Evolutionary conservation across 2,329 filamentous ascomycete genomes (phyloP).

Genomic region (Endoconidiophora polonica): DNA sequence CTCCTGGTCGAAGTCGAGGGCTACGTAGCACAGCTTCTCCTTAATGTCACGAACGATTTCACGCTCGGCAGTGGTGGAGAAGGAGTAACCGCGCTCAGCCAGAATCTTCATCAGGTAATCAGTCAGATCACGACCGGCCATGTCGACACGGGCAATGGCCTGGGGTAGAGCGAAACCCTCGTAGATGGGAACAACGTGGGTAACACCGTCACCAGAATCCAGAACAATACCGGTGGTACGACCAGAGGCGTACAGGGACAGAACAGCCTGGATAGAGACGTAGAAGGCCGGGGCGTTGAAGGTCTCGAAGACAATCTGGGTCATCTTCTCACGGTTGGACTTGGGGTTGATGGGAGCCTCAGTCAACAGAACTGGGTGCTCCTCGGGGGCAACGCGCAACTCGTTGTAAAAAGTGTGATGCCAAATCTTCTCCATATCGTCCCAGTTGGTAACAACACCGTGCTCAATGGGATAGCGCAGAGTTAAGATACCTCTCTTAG

Average conservation of each 20-base stretch:
- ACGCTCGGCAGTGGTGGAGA: slow-evolving; percentile 99
- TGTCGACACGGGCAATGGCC: slow-evolving; percentile 99
- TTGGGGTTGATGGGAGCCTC: slow-evolving; percentile 99
- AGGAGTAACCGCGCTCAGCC: slow-evolving; percentile 97
- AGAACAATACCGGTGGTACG: slow-evolving; percentile 99
- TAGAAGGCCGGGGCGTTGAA: slow-evolving; percentile 99
- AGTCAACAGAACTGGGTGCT: slow-evolving; percentile 98
- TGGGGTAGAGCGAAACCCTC: slow-evolving; percentile 99
- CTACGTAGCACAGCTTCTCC: slow-evolving; percentile 99
- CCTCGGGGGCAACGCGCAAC: slow-evolving; percentile 97
- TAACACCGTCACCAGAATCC: slow-evolving; percentile 99
- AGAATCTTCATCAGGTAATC: slow-evolving; percentile 99
- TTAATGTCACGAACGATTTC: slow-evolving; percentile 99
- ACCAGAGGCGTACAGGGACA: slow-evolving; percentile 98
- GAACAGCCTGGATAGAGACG: slow-evolving; percentile 98
- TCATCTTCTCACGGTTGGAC: slow-evolving; percentile 99
- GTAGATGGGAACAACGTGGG: slow-evolving; percentile 99
- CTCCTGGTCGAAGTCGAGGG: slow-evolving; percentile 99
- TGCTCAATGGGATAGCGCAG: slow-evolving; percentile 99
- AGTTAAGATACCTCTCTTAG: slow-evolving; percentile 99
- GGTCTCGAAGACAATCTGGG: slow-evolving; percentile 99
- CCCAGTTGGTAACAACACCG: slow-evolving; percentile 99
- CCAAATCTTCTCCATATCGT: slow-evolving; percentile 99
- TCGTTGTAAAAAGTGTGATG: slow-evolving; percentile 99
- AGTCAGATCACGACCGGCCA: slow-evolving; percentile 99